Percentiles rank a stretch among this genome's conserved stretches.
Evolutionary conservation across 2,329 filamentous ascomycete genomes (phyloP).

Genomic region (Fonsecaea pedrosoi): DNA sequence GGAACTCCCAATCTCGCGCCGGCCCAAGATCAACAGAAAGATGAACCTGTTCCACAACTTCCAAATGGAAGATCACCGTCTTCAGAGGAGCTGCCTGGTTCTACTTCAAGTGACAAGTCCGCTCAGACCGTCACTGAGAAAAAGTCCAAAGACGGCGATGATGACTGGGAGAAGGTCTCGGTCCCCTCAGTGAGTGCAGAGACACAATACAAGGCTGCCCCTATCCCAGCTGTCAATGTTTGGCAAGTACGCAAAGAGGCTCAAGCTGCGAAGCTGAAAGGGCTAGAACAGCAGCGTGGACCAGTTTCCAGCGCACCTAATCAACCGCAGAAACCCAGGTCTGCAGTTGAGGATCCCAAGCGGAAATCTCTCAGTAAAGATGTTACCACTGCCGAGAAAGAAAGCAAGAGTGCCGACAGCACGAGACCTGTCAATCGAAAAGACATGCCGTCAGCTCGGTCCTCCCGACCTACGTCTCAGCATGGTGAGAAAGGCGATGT

Average conservation of each 20-base stretch:
- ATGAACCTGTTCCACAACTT: slow-evolving; percentile 61
- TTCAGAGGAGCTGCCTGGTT: slow-evolving; percentile 17
- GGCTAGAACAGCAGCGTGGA: slow-evolving; percentile 40
- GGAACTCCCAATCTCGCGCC: slow-evolving; percentile 73
- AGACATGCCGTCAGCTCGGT: slow-evolving; percentile 31
- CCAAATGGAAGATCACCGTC: slow-evolving; percentile 27
- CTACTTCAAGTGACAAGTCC: slow-evolving; percentile 42
- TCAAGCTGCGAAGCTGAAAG: slow-evolving; percentile 59
- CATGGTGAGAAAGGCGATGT: slow-evolving; percentile 37
- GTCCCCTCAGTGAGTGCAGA: slow-evolving; percentile 52
- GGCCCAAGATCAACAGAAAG: slow-evolving; percentile 66
- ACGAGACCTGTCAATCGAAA: slow-evolving; percentile 22
- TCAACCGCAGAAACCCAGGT: slow-evolving; percentile 42
- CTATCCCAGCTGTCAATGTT: slow-evolving; percentile 81
- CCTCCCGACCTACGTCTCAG: slow-evolving; percentile 44
- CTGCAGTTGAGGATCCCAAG: slow-evolving; percentile 45
- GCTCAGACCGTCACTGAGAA: slow-evolving; percentile 51
- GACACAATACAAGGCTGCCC: slow-evolving; percentile 76
- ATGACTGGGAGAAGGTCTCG: slow-evolving; percentile 66
- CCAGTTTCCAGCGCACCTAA: slow-evolving; percentile 28
- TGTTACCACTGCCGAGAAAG: slow-evolving; percentile 21
- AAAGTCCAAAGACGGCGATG: slow-evolving; percentile 60
- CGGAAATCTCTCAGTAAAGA: slow-evolving; percentile 31
- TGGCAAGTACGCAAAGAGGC: slow-evolving; percentile 83
- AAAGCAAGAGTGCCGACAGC: slow-evolving; percentile 24